Base-by-base conservation (phyloP, 192 early-diverging fungal genomes). In the Gigaspora rosea region DNA sequence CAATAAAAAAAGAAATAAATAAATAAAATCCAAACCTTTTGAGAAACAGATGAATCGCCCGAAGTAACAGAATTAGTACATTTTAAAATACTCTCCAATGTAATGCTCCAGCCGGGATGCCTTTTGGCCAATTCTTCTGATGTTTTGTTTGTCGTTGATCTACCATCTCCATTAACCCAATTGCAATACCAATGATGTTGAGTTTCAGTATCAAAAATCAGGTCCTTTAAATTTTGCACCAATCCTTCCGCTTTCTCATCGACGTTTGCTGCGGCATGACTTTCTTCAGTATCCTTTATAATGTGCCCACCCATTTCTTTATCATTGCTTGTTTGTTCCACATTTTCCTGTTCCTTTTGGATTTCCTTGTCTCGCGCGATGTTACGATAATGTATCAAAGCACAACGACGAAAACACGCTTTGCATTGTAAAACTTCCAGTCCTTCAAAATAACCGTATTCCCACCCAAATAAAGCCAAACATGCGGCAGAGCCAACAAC, bases 381-480 rank as follows among this genome's bases (percentile, higher is more conserved):
- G 32, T 46, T 76, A 27, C 35, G 47, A 67, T 47, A 76, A 65
- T 57, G 20, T 2, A 46, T n/a, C 35, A 76, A 18, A 27, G 64
- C 2, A 36, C 62, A 65, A 8, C 46, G 12, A 6, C 65, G 48
- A 67, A 76, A 67, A 57, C 75, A 76, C 5, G 56, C 15, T 22
- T 54, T 52, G 20, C 75, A 76, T 15, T 46, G n/a, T 7, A 65
- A 8, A 20, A 67, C 36, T 5, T 76, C 63, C 13, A 65, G 12
- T 2, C 18, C 32, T 2, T 66, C 12, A 36, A 57, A 35, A 22
- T 16, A 36, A 22, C 54, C 35, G 20, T 67, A 67, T 58, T 76
- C 64, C 62, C 65, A 76, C 18, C 75, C 64, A 76, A 76, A 76
- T 41, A 76, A 67, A 27, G 75, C 67, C 13, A 76, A 67, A 47